Conservation (phyloP, 352 stramenopile species). For the Globisporangium lucens region DNA sequence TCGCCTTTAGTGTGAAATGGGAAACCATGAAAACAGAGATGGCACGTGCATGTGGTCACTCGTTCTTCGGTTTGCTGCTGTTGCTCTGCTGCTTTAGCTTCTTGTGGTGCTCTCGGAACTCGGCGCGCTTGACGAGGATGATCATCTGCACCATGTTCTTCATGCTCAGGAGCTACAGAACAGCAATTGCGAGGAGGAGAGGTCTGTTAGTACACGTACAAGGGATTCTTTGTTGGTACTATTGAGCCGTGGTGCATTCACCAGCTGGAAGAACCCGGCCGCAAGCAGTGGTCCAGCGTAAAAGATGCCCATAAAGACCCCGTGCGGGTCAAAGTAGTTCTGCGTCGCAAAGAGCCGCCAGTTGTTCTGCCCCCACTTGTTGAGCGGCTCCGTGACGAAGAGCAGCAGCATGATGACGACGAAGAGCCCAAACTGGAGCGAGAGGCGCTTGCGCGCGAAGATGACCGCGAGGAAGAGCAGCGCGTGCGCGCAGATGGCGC, state of each 20-base stretch:
- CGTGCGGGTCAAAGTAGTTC: constrained; percentile 78
- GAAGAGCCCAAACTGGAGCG: constrained; percentile 63
- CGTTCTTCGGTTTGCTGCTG: constrained; percentile 37
- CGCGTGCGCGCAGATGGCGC: constrained; percentile 51
- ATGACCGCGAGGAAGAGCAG: constrained; percentile 53
- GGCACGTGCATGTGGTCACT: constrained; percentile 20
- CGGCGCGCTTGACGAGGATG: constrained; percentile 70
- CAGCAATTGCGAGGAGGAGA: neutral
- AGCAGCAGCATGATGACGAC: constrained; percentile 57
- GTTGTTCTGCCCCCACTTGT: constrained; percentile 53
- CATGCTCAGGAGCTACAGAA: constrained; percentile 65
- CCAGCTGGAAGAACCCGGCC: constrained; percentile 77
- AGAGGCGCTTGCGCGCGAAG: constrained; percentile 51
- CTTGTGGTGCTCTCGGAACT: constrained; percentile 53
- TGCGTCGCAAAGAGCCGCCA: constrained; percentile 72
- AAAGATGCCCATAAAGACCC: constrained; percentile 85
- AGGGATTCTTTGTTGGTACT: neutral
- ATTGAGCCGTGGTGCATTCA: constrained; percentile 16
- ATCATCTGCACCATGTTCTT: constrained; percentile 80
- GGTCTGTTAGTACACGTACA: neutral
- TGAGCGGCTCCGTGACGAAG: constrained; percentile 55
- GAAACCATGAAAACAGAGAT: neutral
- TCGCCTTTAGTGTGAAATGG: constrained; percentile 3
- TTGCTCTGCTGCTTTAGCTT: constrained; percentile 24
- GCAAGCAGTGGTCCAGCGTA: constrained; percentile 70